Percentiles rank a stretch among this genome's conserved stretches.
These are phyloP conservation scores for Phyllosticta citriasiana DNA, from an alignment of 2,329 filamentous ascomycete genomes.

Conservation along the genomic window DNA sequence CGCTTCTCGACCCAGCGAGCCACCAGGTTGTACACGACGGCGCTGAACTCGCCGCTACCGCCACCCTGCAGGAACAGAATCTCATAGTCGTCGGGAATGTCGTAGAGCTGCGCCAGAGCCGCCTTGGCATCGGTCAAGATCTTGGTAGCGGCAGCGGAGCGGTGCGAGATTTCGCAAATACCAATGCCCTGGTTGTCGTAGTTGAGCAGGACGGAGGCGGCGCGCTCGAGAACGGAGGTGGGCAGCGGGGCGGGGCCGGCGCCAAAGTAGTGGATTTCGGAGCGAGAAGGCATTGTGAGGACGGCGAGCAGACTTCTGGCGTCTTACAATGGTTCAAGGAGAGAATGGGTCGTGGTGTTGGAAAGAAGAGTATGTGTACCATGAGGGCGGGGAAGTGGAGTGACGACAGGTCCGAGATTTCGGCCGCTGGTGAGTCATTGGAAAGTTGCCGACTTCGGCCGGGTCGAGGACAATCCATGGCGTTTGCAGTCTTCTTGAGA, in stretches of 20 bases:
- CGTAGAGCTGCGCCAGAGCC: conserved; percentile 61
- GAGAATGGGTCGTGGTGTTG: neutral
- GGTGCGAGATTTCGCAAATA: conserved; percentile 83
- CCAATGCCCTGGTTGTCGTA: conserved; percentile 73
- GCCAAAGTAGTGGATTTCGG: conserved; percentile 76
- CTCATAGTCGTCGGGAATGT: conserved; percentile 80
- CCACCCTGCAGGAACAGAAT: conserved; percentile 82
- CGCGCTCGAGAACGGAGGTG: conserved; percentile 67
- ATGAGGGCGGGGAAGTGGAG: neutral
- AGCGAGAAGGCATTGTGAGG: conserved; percentile 54
- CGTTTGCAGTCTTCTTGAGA: neutral
- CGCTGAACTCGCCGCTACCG: conserved; percentile 76
- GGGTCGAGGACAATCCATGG: neutral
- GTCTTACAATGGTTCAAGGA: neutral
- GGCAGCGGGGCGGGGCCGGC: conserved; percentile 84
- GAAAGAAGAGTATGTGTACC: neutral
- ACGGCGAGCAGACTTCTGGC: neutral
- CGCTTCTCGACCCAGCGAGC: conserved; percentile 69
- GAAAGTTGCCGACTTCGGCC: conserved; percentile 3
- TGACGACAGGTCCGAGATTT: neutral
- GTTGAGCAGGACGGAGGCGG: conserved; percentile 69
- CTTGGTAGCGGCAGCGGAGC: conserved; percentile 64
- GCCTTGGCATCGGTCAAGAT: conserved; percentile 73
- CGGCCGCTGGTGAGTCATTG: neutral
- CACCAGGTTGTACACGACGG: conserved; percentile 74